Evolutionary conservation across 768 basidiomycete genomes (phyloP), one percentile per base, ranked within the genome.

Genomic region (Tubosaeta sp.): DNA sequence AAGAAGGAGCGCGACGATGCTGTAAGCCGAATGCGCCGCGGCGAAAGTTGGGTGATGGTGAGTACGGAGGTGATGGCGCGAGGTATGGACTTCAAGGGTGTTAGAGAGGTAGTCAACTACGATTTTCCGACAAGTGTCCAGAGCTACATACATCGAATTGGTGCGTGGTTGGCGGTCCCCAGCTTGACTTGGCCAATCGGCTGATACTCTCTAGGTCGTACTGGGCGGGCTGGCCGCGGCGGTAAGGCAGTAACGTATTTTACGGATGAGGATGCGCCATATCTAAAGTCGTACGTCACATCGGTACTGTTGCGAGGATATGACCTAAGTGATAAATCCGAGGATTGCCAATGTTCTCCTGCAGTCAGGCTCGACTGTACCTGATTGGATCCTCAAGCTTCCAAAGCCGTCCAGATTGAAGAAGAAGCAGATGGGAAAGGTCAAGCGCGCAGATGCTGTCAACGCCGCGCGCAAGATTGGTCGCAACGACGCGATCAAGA

Each of bases 41-140:
- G 95, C 0, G 82, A 91, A 65, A 88, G 91, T 54, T 98, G 97
- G 97, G 83, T 95, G 32, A 82, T 98, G 81, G 81, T 99, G 43
- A 91, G 87, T 58, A 99, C 97, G 22, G 97, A 99, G 67, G 90
- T 98, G 46, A 90, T 98, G 91, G 93, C 92, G 22, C 81, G 97
- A 59, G 97, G 97, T 4, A 94, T 99, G 87, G 97, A 98, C 65
- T 98, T 99, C 75, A 89, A 87, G 67, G 94, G 95, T 10, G 83
- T 95, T 47, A 77, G 85, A 53, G 90, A 97, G 64, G 94, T 99
- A 10, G 86, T 98, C 65, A 99, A 97, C 69, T 95, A 90, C 62
- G 95, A 97, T 71, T 97, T 98, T 71, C 97, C 97, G 3, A 93
- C 88, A 35, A 95, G 84, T 50, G 87, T 95, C 2, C 93, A 95